These are phyloP conservation scores for Aquanectria penicillioides DNA, from an alignment of 2,329 filamentous ascomycete genomes.

Conservation along the genomic window DNA sequence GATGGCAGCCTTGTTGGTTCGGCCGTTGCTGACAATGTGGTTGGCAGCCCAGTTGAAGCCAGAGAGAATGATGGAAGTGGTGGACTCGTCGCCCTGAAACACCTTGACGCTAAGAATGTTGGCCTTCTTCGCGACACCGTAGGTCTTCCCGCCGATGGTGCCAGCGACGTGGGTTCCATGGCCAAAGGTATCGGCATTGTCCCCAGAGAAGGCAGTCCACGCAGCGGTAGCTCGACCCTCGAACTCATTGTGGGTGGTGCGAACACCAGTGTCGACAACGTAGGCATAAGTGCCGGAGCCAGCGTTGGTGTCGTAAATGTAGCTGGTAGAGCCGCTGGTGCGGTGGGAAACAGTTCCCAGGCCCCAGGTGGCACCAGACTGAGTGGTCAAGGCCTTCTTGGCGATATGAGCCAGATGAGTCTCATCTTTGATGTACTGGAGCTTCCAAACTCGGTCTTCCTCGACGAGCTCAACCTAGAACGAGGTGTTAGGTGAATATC, in stretches of 20 bases:
- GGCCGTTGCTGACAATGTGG: constrained; percentile 54
- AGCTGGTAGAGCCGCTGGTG: constrained; percentile 43
- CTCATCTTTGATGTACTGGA: constrained; percentile 35
- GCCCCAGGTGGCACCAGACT: constrained; percentile 45
- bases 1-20: constrained; percentile 55
- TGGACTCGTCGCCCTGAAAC: constrained; percentile 44
- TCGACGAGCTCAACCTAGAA: constrained; percentile 44
- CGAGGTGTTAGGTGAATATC: neutral
- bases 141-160: constrained; percentile 48
- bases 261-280: constrained; percentile 72
- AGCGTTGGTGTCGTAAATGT: constrained; percentile 61
- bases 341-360: constrained; percentile 47
- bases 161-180: constrained; percentile 56
- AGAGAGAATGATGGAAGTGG: constrained; percentile 45
- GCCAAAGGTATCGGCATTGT: constrained; percentile 46
- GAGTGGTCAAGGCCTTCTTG: constrained; percentile 43
- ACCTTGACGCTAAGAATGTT: constrained; percentile 59
- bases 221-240: constrained; percentile 57
- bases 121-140: constrained; percentile 56
- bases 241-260: constrained; percentile 62
- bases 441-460: constrained; percentile 42
- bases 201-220: constrained; percentile 39
- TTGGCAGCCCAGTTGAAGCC: constrained; percentile 55
- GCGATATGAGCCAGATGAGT: constrained; percentile 17
- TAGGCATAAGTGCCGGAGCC: constrained; percentile 63